These are phyloP conservation scores for Aspergillus terreus DNA, from an alignment of 2,329 filamentous ascomycete species.

Conservation along the genomic window DNA sequence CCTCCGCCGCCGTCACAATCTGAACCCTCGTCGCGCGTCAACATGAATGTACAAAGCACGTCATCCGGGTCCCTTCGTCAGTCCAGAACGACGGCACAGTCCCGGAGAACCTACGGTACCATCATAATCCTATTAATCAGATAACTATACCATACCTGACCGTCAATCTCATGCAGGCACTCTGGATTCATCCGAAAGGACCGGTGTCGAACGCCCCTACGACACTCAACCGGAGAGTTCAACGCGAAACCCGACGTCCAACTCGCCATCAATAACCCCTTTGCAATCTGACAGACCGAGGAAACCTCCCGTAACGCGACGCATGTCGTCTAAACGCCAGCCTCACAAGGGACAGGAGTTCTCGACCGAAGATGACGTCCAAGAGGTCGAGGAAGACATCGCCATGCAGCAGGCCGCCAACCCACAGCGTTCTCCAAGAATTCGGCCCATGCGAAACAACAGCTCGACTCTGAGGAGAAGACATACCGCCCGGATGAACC, in stretches of 20 bases:
- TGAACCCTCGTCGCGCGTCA: slow-evolving; percentile 8
- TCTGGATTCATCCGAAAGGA: slow-evolving; percentile 23
- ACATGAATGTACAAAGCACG: slow-evolving; percentile 11
- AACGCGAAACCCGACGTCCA: slow-evolving; percentile 33
- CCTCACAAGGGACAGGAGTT: slow-evolving; percentile 82
- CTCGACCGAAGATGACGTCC: slow-evolving; percentile 82
- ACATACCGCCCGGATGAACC: slow-evolving; percentile 27
- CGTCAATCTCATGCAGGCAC: slow-evolving; percentile 22
- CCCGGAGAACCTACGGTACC: slow-evolving; percentile 30
- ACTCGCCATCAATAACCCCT: slow-evolving; percentile 43
- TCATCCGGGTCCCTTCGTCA: slow-evolving; percentile 14
- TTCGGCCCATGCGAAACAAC: slow-evolving; percentile 30
- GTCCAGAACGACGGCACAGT: slow-evolving; percentile 10
- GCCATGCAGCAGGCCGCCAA: slow-evolving; percentile 36
- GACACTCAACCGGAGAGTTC: slow-evolving; percentile 28
- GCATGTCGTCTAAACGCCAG: slow-evolving; percentile 67
- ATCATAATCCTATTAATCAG: neutral
- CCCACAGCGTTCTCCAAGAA: slow-evolving; percentile 32
- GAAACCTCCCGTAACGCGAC: slow-evolving; percentile 70
- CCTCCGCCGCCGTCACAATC: slow-evolving; percentile 7
- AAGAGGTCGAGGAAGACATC: slow-evolving; percentile 72
- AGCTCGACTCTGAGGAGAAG: slow-evolving; percentile 41
- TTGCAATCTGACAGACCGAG: slow-evolving; percentile 47
- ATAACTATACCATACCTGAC: neutral
- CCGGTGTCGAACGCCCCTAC: slow-evolving; percentile 22